Conservation (phyloP, 371 early-diverging fungal species). For the Nematocida sp. region DNA sequence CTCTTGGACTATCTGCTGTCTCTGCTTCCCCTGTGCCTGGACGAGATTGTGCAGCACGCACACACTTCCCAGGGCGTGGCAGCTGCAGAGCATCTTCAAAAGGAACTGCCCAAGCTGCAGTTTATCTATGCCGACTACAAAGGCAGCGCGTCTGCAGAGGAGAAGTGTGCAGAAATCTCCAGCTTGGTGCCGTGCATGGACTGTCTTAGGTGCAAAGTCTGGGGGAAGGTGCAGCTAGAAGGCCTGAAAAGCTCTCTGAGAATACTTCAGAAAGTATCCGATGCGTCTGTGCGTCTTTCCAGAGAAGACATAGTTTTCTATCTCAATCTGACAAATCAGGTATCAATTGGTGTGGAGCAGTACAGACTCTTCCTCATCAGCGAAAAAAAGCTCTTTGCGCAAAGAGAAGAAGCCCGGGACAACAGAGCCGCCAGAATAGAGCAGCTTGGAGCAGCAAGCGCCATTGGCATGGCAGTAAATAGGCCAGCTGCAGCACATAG, state of each 20-base stretch:
- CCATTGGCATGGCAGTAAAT: no score
- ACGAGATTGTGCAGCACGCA: not conserved
- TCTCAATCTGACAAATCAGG: conserved; percentile 23
- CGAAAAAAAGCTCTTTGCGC: no score
- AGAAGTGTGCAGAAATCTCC: not conserved
- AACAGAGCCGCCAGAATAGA: no score
- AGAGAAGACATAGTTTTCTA: conserved; percentile 7
- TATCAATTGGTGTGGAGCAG: conserved; percentile 12
- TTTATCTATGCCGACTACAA: not conserved
- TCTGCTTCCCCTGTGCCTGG: conserved; percentile 4
- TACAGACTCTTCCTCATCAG: not conserved
- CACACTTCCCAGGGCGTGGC: not conserved
- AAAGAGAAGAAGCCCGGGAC: no score
- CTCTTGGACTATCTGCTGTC: conserved; percentile 40
- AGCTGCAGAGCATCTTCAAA: not conserved
- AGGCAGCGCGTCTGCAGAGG: not conserved
- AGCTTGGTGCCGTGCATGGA: conserved; percentile 29
- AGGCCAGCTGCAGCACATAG: no score
- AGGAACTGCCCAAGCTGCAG: not conserved
- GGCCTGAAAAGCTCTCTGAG: conserved; percentile 38
- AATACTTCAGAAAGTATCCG: not conserved
- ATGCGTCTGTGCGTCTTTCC: not conserved
- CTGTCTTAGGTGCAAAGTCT: conserved; percentile 48
- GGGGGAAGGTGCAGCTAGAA: conserved; percentile 51
- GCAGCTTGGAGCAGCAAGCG: no score